Evolutionary conservation across 140 eudicot genomes (phyloP).

Genomic region (Ambrosia hybrid): DNA sequence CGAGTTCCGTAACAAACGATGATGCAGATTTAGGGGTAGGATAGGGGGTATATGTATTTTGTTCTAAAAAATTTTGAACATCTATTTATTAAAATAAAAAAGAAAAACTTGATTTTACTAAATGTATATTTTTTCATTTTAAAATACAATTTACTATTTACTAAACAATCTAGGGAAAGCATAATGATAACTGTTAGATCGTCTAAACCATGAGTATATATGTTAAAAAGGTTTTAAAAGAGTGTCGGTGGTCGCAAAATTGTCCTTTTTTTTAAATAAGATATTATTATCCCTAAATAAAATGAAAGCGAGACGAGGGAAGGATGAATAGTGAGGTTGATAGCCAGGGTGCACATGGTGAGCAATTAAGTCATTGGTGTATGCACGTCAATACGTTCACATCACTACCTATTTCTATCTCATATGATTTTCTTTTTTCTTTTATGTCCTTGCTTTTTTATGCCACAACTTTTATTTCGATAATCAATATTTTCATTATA

Average conservation of each 20-base stretch:
- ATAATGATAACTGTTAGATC: not conserved
- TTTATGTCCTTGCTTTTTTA: not conserved
- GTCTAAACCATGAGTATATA: not conserved
- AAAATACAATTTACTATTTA: not conserved
- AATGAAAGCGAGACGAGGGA: conserved; percentile 29
- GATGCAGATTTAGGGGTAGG: no score
- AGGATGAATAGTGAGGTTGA: conserved; percentile 18
- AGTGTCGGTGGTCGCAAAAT: conserved; percentile 32
- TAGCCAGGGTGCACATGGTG: conserved; percentile 23
- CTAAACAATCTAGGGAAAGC: not conserved
- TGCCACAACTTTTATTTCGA: not conserved
- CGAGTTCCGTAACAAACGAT: no score
- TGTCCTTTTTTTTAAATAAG: not conserved
- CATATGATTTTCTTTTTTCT: not conserved
- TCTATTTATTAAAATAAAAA: not conserved
- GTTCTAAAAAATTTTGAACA: not conserved
- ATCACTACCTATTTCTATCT: not conserved
- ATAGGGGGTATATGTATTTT: no score
- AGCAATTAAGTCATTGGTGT: conserved; percentile 11
- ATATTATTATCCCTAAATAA: conserved; percentile 23
- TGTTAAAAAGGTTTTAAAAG: not conserved
- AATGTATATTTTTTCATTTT: not conserved
- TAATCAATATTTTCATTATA: not conserved
- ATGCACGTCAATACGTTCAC: conserved; percentile 6
- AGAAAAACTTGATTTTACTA: not conserved